Conservation (phyloP, 257 asterid genomes). For the Nicotiana tabacum region DNA sequence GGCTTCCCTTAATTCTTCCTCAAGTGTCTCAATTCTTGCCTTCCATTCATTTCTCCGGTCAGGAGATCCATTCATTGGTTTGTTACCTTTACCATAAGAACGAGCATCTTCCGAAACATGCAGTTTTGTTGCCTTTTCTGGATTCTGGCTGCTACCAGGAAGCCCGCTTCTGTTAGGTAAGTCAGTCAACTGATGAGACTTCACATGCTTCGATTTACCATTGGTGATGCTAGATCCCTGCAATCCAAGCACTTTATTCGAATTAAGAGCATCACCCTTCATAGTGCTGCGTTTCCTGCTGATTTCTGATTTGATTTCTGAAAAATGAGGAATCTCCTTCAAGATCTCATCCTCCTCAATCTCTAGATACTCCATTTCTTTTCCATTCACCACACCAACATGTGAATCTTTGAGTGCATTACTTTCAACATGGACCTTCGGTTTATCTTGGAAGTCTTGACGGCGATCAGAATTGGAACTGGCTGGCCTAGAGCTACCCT, state of each 20-base stretch:
- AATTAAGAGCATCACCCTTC: conserved; percentile 27
- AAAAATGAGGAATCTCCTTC: conserved; percentile 2
- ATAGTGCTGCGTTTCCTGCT: conserved; percentile 26
- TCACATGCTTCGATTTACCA: conserved; percentile 46
- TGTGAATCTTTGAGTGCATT: conserved; percentile 16
- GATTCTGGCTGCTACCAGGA: conserved; percentile 14
- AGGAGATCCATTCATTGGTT: conserved; percentile 25
- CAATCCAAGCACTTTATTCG: conserved; percentile 27
- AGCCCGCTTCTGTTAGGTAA: conserved; percentile 30
- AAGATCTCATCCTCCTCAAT: conserved; percentile 18
- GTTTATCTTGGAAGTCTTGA: conserved; percentile 15
- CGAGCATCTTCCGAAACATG: conserved; percentile 27
- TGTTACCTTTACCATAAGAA: conserved; percentile 24
- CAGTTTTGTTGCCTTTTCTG: conserved; percentile 37
- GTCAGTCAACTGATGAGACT: conserved; percentile 36
- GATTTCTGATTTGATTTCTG: conserved; percentile 27
- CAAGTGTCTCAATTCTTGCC: conserved; percentile 53
- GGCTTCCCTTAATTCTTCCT: conserved; percentile 78
- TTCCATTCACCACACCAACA: conserved; percentile 14
- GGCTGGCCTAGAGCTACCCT: neutral
- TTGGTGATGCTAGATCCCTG: conserved; percentile 28
- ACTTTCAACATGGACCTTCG: conserved; percentile 16
- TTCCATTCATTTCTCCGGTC: conserved; percentile 43
- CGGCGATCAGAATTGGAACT: neutral
- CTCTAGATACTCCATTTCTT: conserved; percentile 16